These are phyloP conservation scores for Annulohypoxylon maeteangense DNA, from an alignment of 495 filamentous ascomycete species.

Conservation along the genomic window DNA sequence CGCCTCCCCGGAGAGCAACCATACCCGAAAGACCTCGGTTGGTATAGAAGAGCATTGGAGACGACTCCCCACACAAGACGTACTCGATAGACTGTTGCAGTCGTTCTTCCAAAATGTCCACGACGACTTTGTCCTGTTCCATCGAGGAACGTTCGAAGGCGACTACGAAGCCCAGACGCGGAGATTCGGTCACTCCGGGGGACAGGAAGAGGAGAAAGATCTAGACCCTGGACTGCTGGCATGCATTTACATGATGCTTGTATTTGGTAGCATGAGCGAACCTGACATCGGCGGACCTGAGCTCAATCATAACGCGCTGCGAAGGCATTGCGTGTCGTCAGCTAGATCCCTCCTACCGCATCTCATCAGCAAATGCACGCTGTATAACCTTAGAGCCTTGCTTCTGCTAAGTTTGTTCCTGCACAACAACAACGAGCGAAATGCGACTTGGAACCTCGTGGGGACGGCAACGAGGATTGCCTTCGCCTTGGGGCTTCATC, in stretches of 20 bases:
- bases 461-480: slow-evolving; percentile 53
- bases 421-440: slow-evolving; percentile 52
- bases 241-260: slow-evolving; percentile 57
- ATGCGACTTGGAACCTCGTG: slow-evolving; percentile 53
- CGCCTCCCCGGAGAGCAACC: slow-evolving; percentile 17
- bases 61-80: slow-evolving; percentile 38
- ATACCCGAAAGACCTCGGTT: neutral
- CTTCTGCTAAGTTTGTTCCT: slow-evolving; percentile 52
- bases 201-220: slow-evolving; percentile 12
- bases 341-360: slow-evolving; percentile 43
- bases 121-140: slow-evolving; percentile 56
- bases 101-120: slow-evolving; percentile 57
- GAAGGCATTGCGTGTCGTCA: slow-evolving; percentile 48
- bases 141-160: slow-evolving; percentile 54
- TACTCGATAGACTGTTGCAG: slow-evolving; percentile 51
- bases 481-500: slow-evolving; percentile 55
- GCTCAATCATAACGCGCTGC: slow-evolving; percentile 37
- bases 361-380: slow-evolving; percentile 51
- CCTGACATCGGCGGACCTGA: slow-evolving; percentile 38
- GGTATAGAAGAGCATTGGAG: slow-evolving; percentile 23
- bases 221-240: slow-evolving; percentile 51
- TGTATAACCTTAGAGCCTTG: slow-evolving; percentile 56
- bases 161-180: slow-evolving; percentile 49
- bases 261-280: slow-evolving; percentile 50
- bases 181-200: neutral